These are phyloP conservation scores for Epichloe elymi DNA, from an alignment of 2,329 filamentous ascomycete species.

Conservation along the genomic window DNA sequence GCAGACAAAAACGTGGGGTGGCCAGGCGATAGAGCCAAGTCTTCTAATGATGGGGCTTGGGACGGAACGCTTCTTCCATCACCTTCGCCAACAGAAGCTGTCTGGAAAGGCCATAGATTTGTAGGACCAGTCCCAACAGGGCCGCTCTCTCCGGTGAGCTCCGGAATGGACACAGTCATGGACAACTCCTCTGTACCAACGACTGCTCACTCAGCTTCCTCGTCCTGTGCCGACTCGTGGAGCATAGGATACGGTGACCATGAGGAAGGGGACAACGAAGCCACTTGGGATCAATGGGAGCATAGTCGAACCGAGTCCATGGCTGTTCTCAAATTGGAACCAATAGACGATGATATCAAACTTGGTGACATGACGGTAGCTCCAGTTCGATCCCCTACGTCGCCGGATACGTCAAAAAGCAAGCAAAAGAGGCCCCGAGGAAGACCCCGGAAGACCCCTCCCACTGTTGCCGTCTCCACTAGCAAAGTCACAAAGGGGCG, in stretches of 20 bases:
- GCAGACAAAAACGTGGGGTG: slow-evolving; percentile 31
- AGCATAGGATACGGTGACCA: slow-evolving; percentile 26
- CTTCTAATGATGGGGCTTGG: slow-evolving; percentile 27
- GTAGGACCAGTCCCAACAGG: slow-evolving; percentile 25
- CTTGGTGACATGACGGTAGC: slow-evolving; percentile 38
- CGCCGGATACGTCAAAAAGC: slow-evolving; percentile 15
- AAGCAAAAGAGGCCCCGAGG: slow-evolving; percentile 58
- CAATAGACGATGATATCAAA: slow-evolving; percentile 41
- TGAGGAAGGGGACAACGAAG: slow-evolving; percentile 27
- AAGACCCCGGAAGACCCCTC: slow-evolving; percentile 68
- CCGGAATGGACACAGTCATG: slow-evolving; percentile 29
- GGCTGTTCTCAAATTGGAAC: slow-evolving; percentile 42
- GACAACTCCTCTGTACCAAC: slow-evolving; percentile 27
- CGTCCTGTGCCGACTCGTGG: slow-evolving; percentile 33
- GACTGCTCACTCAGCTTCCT: slow-evolving; percentile 32
- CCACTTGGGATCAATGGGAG: slow-evolving; percentile 39
- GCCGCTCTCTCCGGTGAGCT: slow-evolving; percentile 41
- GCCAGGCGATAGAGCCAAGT: slow-evolving; percentile 32
- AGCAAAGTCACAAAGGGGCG: slow-evolving; percentile 67
- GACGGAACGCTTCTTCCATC: slow-evolving; percentile 16
- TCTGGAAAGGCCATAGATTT: slow-evolving; percentile 15
- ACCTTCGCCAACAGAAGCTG: slow-evolving; percentile 19
- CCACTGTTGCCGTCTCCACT: slow-evolving; percentile 41
- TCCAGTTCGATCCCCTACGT: slow-evolving; percentile 10
- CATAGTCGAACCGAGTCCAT: slow-evolving; percentile 31